These are phyloP conservation scores for Podospora comata DNA, from an alignment of 495 filamentous ascomycete species.

Conservation along the genomic window DNA sequence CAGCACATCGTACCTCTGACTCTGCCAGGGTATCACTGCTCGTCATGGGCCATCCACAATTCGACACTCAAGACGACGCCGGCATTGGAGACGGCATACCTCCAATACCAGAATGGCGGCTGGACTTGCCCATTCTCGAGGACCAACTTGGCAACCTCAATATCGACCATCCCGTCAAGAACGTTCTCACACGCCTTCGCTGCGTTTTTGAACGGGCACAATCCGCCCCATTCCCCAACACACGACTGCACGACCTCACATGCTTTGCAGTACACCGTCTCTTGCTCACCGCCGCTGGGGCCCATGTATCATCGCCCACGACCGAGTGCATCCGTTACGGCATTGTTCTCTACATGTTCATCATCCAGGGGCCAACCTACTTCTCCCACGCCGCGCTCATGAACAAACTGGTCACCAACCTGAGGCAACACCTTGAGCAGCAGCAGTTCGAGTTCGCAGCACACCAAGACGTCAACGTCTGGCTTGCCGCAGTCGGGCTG, in stretches of 20 bases:
- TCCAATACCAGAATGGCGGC: conserved; percentile 45
- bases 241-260: conserved; percentile 49
- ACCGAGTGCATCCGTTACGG: conserved; percentile 47
- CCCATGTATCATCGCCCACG: conserved; percentile 23
- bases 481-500: conserved; percentile 43
- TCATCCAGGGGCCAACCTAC: conserved; percentile 50
- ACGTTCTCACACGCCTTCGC: conserved; percentile 43
- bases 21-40: conserved; percentile 49
- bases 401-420: conserved; percentile 32
- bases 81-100: conserved; percentile 48
- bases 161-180: conserved; percentile 34
- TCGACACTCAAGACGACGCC: conserved; percentile 46
- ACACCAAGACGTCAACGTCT: conserved; percentile 30
- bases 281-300: conserved; percentile 23
- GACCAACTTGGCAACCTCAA: conserved; percentile 22
- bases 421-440: conserved; percentile 31
- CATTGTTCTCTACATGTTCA: conserved; percentile 49
- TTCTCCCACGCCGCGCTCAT: conserved; percentile 46
- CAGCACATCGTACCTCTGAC: background rate
- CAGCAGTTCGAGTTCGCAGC: conserved; percentile 19
- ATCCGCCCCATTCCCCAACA: conserved; percentile 29
- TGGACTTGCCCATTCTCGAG: conserved; percentile 15
- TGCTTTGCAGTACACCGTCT: conserved; percentile 50
- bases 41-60: conserved; percentile 48
- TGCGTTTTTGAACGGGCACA: conserved; percentile 35